Conservation (phyloP, 345 rosid species). For the Aegle marmelos region DNA sequence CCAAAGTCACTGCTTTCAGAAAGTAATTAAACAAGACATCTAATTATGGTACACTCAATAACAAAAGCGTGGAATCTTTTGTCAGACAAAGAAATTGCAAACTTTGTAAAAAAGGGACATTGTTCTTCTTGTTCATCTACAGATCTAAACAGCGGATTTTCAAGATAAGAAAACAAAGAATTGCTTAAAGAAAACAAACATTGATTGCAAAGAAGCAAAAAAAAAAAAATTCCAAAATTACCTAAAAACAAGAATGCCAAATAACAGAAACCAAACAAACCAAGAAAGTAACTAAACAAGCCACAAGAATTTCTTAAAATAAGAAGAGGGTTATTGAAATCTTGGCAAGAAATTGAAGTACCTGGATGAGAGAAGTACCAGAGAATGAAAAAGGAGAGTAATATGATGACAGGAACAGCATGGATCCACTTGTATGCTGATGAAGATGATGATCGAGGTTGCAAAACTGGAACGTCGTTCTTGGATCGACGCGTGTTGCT, state of each 20-base stretch:
- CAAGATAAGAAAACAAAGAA: neutral
- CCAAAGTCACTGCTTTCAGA: constrained; percentile 24
- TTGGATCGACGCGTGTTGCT: constrained; percentile 18
- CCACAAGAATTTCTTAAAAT: neutral
- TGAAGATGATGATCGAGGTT: constrained; percentile 22
- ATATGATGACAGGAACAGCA: constrained; percentile 42
- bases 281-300: neutral
- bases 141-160: neutral
- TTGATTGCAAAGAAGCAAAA: too few species aligned
- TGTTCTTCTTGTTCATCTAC: too few species aligned
- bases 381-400: constrained; percentile 55
- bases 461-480: constrained; percentile 12
- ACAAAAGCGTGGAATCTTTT: too few species aligned
- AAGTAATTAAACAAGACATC: neutral
- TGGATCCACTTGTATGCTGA: constrained; percentile 39
- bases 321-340: neutral
- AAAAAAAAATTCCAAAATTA: neutral
- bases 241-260: neutral
- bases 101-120: too few species aligned
- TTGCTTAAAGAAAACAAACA: neutral
- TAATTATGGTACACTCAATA: neutral
- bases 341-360: constrained; percentile 7
- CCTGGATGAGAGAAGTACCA: constrained; percentile 67
- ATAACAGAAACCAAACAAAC: neutral
- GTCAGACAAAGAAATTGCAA: too few species aligned